A percentile compares a stretch with the other conserved stretches of the same genome.
phyloP scores from a whole-genome alignment of 306 rosid genomes.

The Malus orientalis region DNA sequence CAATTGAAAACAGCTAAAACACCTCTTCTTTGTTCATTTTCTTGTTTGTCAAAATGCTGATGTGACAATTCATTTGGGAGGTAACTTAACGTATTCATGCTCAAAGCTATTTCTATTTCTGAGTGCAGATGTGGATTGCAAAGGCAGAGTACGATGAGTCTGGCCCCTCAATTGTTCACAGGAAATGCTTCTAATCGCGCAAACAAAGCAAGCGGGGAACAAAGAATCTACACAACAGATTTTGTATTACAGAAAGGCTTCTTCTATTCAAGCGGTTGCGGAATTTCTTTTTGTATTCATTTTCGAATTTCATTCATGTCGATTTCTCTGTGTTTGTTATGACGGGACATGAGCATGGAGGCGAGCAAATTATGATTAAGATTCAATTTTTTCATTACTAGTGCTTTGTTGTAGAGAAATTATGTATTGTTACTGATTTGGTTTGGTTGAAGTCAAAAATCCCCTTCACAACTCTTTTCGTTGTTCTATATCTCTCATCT shows the following conservation, averaged over 20 bases:
- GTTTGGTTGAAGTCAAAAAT: constrained; percentile 46
- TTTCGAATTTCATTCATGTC: constrained; percentile 39
- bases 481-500: too few species aligned
- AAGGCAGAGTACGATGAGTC: constrained; percentile 94
- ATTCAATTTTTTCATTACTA: constrained; percentile 21
- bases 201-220: constrained; percentile 35
- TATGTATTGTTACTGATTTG: constrained; percentile 44
- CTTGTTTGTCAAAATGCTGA: background rate
- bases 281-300: constrained; percentile 24
- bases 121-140: constrained; percentile 92
- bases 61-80: background rate
- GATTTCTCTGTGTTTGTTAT: constrained; percentile 36
- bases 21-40: background rate
- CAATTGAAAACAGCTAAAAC: background rate
- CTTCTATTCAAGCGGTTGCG: constrained; percentile 45
- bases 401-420: constrained; percentile 28
- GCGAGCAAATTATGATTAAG: constrained; percentile 42
- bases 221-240: constrained; percentile 32
- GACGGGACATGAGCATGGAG: constrained; percentile 54
- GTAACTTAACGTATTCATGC: background rate
- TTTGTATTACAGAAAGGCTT: constrained; percentile 40
- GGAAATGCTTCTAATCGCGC: constrained; percentile 83
- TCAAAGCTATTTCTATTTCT: background rate
- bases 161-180: constrained; percentile 94
- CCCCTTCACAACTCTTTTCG: constrained; percentile 19